These are phyloP conservation scores for Tetradesmus obliquus DNA, from an alignment of 139 green algal genomes.

Conservation along the genomic window DNA sequence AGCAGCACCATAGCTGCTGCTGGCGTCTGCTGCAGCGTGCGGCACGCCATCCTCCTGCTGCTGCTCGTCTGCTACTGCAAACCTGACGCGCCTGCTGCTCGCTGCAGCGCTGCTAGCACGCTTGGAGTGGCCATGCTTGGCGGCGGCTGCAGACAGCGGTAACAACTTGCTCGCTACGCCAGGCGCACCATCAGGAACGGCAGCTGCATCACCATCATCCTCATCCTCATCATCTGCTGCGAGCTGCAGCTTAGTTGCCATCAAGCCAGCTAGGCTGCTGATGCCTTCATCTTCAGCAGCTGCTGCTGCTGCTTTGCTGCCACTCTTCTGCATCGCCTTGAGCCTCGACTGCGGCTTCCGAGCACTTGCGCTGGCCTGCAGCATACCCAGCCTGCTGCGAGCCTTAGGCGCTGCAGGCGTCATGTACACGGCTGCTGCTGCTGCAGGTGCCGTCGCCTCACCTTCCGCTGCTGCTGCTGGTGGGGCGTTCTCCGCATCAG, in stretches of 20 bases:
- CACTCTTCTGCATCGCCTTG: background rate
- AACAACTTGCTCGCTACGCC: background rate
- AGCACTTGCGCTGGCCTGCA: background rate
- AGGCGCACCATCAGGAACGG: background rate
- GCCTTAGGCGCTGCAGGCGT: constrained; percentile 21
- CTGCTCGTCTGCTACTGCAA: constrained; percentile 13
- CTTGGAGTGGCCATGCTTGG: background rate
- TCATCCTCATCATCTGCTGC: constrained; percentile 25
- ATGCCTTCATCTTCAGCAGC: background rate
- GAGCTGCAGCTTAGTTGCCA: constrained; percentile 16
- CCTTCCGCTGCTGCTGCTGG: constrained; percentile 7
- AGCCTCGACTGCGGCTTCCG: background rate
- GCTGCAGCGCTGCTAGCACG: background rate
- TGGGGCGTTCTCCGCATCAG: background rate
- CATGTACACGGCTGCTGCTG: background rate
- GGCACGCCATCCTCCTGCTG: background rate
- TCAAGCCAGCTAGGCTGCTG: constrained; percentile 1
- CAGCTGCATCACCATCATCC: background rate
- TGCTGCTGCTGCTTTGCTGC: background rate
- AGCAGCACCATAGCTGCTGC: background rate
- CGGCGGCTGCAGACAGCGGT: background rate
- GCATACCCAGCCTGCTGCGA: constrained; percentile 18
- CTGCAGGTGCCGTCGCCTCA: background rate
- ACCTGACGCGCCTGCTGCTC: background rate
- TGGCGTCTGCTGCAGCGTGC: background rate